Base-by-base conservation (phyloP, 257 asterid species). In the Salvia rosmarinus region DNA sequence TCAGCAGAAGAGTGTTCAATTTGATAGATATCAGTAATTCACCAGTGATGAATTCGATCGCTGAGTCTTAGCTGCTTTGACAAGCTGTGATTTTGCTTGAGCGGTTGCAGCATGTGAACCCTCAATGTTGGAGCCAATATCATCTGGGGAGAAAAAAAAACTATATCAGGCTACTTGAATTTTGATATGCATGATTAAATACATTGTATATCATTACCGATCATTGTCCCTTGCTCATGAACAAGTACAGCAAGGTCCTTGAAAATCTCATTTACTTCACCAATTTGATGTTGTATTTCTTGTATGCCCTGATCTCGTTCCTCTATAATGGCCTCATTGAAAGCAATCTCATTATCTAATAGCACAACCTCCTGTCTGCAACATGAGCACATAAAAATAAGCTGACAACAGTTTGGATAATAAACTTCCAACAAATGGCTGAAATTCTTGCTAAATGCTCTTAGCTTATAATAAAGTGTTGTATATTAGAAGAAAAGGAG, bases 281-380 rank as follows among this genome's bases (percentile, higher is more conserved):
- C 96, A 65, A 94, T 94, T 81, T 94, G 96, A 42, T 91, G 93
- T 32, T 91, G 95, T 71, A 94, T 89, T 81, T 94, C 99, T 74
- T 94, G 89, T 71, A 94, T 88, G 17, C 99, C 97, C 68, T 84
- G 99, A 14, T 91, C 97, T 63, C 97, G 84, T 85, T 94, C 99
- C 75, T 94, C 96, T 54, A 94, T 88, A 68, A 88, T 88, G 72
- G 97, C 97, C 78, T 94, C 96, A 44, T 94, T 91, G 82, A 91
- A 94, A 68, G 92, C 80, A 73, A 91, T 91, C 74, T 94, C 97
- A 80, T 89, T 91, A 81, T 94, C 97, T 87, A 91, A 78, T 19
- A 89, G 75, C 77, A 94, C 46, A 67, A 94, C 86, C 78, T 94
- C 95, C 77, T 94, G 97, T 69, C 97, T 91, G 90, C 80, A 79